Percentiles rank a stretch among this genome's conserved stretches.
These are phyloP conservation scores for Hansenula anomala DNA, from an alignment of 1,139 yeast species.

Conservation along the genomic window DNA sequence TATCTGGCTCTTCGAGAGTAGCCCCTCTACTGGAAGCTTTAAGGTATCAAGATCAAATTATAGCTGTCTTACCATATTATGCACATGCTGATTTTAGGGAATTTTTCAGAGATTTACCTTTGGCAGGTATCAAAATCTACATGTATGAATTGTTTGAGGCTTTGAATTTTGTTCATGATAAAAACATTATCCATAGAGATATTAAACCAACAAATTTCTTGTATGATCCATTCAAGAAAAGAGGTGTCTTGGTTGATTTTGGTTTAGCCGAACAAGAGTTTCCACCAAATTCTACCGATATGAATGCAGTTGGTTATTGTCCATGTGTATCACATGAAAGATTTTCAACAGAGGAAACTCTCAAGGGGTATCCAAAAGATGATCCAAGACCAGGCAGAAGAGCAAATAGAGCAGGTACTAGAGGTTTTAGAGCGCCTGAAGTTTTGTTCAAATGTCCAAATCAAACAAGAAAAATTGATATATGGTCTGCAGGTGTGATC, in stretches of 20 bases:
- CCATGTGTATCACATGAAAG: slow-evolving; percentile 18
- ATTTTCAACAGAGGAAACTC: slow-evolving; percentile 7
- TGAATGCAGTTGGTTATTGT: slow-evolving; percentile 23
- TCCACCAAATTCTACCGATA: slow-evolving; percentile 9
- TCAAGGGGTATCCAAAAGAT: slow-evolving; percentile 71
- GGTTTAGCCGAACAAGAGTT: slow-evolving; percentile 22
- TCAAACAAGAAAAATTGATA: slow-evolving; percentile 66
- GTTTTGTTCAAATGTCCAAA: slow-evolving; percentile 47
- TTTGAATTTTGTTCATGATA: slow-evolving; percentile 53
- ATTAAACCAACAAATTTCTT: slow-evolving; percentile 76
- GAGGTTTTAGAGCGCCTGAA: slow-evolving; percentile 83
- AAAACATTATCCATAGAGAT: slow-evolving; percentile 68
- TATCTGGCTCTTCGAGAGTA: slow-evolving; percentile 66
- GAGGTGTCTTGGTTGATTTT: slow-evolving; percentile 23
- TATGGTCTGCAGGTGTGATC: slow-evolving; percentile 80
- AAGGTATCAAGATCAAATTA: slow-evolving; percentile 83
- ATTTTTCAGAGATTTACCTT: slow-evolving; percentile 74
- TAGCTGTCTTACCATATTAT: slow-evolving; percentile 89
- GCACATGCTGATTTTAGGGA: slow-evolving; percentile 89
- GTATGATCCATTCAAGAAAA: slow-evolving; percentile 36
- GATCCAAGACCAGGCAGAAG: slow-evolving; percentile 85
- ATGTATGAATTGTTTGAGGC: slow-evolving; percentile 67
- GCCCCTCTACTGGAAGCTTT: slow-evolving; percentile 89
- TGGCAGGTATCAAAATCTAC: slow-evolving; percentile 76
- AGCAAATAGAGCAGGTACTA: slow-evolving; percentile 95